Percentiles rank a stretch among this genome's conserved stretches.
Conservation (phyloP, 345 rosid species). For the Turritis glabra region DNA sequence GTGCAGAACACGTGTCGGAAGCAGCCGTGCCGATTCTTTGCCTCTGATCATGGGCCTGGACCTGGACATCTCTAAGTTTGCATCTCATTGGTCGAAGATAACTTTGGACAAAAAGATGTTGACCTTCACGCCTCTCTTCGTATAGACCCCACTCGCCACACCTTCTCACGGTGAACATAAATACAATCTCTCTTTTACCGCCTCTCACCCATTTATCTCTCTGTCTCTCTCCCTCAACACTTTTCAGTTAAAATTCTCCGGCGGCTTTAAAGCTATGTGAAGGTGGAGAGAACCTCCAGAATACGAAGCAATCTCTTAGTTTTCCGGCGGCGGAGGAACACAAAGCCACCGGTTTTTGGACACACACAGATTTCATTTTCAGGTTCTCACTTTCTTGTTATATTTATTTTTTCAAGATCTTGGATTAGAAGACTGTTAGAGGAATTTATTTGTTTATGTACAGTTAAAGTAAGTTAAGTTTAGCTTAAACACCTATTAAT, state of each 20-base stretch:
- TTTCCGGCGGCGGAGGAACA: conserved; percentile 13
- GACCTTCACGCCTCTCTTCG: conserved; percentile 22
- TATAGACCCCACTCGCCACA: conserved; percentile 25
- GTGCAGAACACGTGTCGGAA: conserved; percentile 35
- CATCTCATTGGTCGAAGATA: conserved; percentile 28
- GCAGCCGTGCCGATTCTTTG: conserved; percentile 5
- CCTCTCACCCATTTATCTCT: conserved; percentile 5
- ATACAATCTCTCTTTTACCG: conserved; percentile 30
- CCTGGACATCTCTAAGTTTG: conserved; percentile 19
- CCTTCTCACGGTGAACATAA: conserved; percentile 25
- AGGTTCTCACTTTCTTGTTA: conserved; percentile 12
- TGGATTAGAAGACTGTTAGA: background rate
- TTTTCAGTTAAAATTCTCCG: conserved; percentile 3
- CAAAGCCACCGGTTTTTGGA: conserved; percentile 3
- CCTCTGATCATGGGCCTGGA: conserved; percentile 40
- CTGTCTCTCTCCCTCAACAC: background rate
- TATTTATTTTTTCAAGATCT: conserved; percentile 1
- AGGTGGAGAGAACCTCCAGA: background rate
- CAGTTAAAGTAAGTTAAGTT: background rate
- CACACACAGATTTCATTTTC: background rate
- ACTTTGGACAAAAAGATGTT: conserved; percentile 29
- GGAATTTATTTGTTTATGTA: background rate
- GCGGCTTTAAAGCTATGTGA: conserved; percentile 14
- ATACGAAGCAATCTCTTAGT: background rate
- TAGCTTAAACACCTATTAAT: background rate